Evolutionary conservation across 331 rosid genomes (phyloP).

Genomic region (Acacia pycnantha): DNA sequence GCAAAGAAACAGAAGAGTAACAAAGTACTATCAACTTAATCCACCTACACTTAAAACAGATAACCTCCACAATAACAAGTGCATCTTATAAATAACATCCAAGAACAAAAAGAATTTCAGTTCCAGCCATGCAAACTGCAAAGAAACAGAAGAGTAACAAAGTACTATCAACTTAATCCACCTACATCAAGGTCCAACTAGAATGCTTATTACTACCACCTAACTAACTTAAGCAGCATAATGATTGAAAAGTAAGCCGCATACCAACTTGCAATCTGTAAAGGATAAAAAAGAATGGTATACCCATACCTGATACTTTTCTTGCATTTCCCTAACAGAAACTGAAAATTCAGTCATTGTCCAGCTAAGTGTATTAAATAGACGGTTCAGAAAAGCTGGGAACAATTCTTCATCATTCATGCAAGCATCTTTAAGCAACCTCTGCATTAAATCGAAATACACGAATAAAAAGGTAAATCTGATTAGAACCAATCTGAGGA

Average conservation of each 20-base stretch:
- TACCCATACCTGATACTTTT: constrained; percentile 73
- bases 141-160: neutral
- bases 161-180: neutral
- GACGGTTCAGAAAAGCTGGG: constrained; percentile 93
- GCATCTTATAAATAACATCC: constrained; percentile 3
- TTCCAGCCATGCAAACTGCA: neutral
- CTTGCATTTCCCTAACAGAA: constrained; percentile 94
- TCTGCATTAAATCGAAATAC: constrained; percentile 50
- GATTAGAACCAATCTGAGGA: constrained; percentile 26
- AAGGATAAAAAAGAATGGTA: neutral
- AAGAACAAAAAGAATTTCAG: constrained; percentile 1
- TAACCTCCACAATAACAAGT: neutral
- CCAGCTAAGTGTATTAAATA: constrained; percentile 97
- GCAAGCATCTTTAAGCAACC: constrained; percentile 84
- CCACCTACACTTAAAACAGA: neutral
- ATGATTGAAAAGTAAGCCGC: constrained; percentile 17
- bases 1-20: neutral
- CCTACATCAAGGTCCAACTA: neutral
- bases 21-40: neutral
- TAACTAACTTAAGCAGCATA: constrained; percentile 27
- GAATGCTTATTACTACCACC: neutral
- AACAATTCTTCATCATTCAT: constrained; percentile 67
- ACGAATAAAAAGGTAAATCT: neutral
- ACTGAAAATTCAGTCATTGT: constrained; percentile 98
- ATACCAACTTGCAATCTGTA: neutral